Conservation (phyloP, 129 eudicot genomes). For the Cynara cardunculus region DNA sequence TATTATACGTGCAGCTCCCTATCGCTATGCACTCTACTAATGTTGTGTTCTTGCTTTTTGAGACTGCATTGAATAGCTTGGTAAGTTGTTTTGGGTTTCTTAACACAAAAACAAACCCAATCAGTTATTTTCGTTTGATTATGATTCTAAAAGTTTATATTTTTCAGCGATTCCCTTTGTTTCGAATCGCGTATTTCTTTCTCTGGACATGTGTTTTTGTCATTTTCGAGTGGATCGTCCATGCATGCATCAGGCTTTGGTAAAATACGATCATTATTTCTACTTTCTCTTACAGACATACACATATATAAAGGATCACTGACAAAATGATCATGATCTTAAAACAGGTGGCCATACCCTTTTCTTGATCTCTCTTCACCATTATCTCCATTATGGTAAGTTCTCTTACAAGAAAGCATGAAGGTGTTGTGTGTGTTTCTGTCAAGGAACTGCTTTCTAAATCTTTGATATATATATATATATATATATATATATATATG, state of each 20-base stretch:
- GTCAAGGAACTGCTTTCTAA: neutral
- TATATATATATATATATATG: neutral
- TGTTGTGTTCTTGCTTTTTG: constrained; percentile 79
- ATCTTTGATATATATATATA: neutral
- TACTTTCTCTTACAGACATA: neutral
- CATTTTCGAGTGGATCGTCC: constrained; percentile 74
- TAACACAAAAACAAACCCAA: neutral
- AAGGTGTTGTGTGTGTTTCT: constrained; percentile 11
- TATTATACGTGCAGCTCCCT: constrained; percentile 48
- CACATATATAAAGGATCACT: neutral
- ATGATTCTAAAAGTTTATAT: neutral
- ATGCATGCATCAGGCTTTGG: constrained; percentile 64
- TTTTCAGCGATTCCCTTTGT: constrained; percentile 92
- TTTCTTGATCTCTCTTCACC: constrained; percentile 80
- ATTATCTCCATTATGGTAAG: constrained; percentile 84
- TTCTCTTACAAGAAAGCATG: constrained; percentile 5
- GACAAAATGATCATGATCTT: neutral
- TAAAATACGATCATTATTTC: constrained; percentile 10
- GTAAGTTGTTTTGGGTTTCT: constrained; percentile 36
- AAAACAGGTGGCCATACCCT: constrained; percentile 96
- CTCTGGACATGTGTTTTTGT: constrained; percentile 79
- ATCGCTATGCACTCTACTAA: constrained; percentile 78
- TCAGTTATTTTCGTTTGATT: neutral
- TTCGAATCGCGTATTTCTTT: constrained; percentile 76
- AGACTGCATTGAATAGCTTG: constrained; percentile 67